Base-by-base conservation (phyloP, 2,329 filamentous ascomycete genomes). In the Cytospora leucostoma region DNA sequence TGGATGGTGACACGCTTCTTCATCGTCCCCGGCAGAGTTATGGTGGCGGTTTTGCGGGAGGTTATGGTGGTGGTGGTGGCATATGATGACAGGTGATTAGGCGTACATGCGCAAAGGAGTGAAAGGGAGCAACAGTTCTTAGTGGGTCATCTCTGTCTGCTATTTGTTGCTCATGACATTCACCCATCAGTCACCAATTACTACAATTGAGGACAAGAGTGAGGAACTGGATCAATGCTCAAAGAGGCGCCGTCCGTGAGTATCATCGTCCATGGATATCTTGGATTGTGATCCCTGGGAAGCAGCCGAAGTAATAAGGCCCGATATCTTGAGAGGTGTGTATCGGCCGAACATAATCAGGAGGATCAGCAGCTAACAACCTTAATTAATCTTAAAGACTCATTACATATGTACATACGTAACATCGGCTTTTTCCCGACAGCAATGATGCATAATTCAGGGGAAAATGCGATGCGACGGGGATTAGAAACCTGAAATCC, bases 1-100 rank as follows among this genome's bases (percentile, higher is more conserved):
- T 65, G 64, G 49, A 65, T 65, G 32, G 61, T 57, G 37, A 65
- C 64, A 19, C 64, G 61, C 61, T 65, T 65, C 63, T 62, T 65
- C 50, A 56, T 54, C 19, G 15, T 53, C 1, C 33, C 13, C 27
- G 4, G 27, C 27, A 2, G 2, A 27, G 27, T 27, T 27, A 27
- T 27, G 4, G 17, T 44, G 40, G n/a, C n/a, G 15, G 2, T 10
- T 11, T 51, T 11, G 7, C 35, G 32, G 40, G 12, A 8, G 33
- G 47, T 60, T 44, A 27, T 27, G 19, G 7, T 4, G 33, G 53
- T 32, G 8, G 38, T 15, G 35, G 17, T 54, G 15, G 57, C n/a
- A 53, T 32, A 33, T 38, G 56, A 51, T 34, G 44, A 15, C 10
- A 17, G 54, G 15, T 2, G 52, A 19, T 19, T 32, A 19, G 8